A percentile compares a stretch with the other conserved stretches of the same genome.
Evolutionary conservation across 768 basidiomycete genomes (phyloP).

Genomic region (Crepidotus variabilis): DNA sequence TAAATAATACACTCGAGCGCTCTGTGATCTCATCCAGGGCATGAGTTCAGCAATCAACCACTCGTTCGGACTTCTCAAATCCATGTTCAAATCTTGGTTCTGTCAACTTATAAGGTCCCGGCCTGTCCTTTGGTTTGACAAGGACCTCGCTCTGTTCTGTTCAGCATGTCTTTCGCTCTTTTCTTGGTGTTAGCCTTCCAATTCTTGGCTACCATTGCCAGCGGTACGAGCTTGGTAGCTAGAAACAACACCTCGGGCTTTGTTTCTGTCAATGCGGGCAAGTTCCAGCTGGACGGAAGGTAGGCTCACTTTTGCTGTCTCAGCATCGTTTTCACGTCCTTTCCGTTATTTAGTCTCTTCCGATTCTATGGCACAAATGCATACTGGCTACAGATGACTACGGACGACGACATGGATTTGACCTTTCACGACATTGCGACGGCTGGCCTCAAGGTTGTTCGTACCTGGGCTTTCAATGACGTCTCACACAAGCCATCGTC

Average conservation of each 20-base stretch:
- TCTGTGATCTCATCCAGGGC: too few relatives aligned
- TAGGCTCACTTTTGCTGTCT: not conserved
- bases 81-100: too few relatives aligned
- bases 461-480: constrained; percentile 22
- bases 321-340: not conserved
- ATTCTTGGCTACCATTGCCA: constrained; percentile 9
- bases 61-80: too few relatives aligned
- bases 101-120: too few relatives aligned
- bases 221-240: constrained; percentile 1
- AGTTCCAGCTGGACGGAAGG: constrained; percentile 12
- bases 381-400: constrained; percentile 16
- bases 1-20: too few relatives aligned
- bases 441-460: constrained; percentile 15
- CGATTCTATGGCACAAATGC: constrained; percentile 20
- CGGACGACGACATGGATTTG: constrained; percentile 15
- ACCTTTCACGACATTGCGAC: constrained; percentile 17
- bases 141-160: not conserved
- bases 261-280: constrained; percentile 9
- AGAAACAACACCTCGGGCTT: constrained; percentile 11
- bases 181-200: constrained; percentile 8
- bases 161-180: constrained; percentile 9
- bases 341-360: constrained; percentile 8
- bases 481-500: constrained; percentile 14
- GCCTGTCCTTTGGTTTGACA: not conserved
- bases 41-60: too few relatives aligned